These are phyloP conservation scores for Pestalotiopsis fici DNA, from an alignment of 2,329 filamentous ascomycete genomes.

Conservation along the genomic window DNA sequence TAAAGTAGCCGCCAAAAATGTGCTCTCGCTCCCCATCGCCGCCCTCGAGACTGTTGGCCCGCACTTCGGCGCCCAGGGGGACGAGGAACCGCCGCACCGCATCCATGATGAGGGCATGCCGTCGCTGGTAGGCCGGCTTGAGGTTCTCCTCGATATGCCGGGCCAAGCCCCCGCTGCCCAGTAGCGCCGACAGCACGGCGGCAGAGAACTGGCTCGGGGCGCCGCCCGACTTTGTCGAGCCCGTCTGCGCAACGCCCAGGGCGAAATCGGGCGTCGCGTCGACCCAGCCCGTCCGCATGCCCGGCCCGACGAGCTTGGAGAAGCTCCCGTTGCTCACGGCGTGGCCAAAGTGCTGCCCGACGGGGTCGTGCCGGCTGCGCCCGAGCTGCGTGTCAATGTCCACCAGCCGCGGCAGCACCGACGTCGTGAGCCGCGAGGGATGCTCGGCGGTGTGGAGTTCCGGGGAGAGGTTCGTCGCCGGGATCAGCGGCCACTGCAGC, in stretches of 20 bases:
- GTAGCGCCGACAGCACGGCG: constrained; percentile 49
- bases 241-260: constrained; percentile 53
- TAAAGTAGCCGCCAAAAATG: constrained; percentile 79
- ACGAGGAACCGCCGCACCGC: constrained; percentile 61
- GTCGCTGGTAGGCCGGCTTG: constrained; percentile 44
- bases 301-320: constrained; percentile 83
- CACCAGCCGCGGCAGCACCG: constrained; percentile 73
- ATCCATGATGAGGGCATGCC: constrained; percentile 53
- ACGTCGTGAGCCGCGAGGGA: constrained; percentile 15
- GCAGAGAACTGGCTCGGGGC: constrained; percentile 57
- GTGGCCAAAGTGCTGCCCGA: constrained; percentile 65
- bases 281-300: constrained; percentile 84
- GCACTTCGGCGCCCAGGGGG: constrained; percentile 57
- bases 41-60: background rate
- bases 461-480: background rate
- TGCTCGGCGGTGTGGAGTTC: background rate
- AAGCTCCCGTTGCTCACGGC: constrained; percentile 86
- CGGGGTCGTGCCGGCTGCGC: constrained; percentile 37
- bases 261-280: constrained; percentile 61
- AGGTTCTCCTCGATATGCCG: constrained; percentile 42
- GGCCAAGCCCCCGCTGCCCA: constrained; percentile 45
- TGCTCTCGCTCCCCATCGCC: constrained; percentile 35
- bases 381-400: constrained; percentile 75
- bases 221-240: constrained; percentile 57
- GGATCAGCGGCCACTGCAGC: constrained; percentile 69